Evolutionary conservation across 2,329 filamentous ascomycete species (phyloP), one percentile per base, ranked within the genome.

Genomic region (Chrysoporthe austroafricana): DNA sequence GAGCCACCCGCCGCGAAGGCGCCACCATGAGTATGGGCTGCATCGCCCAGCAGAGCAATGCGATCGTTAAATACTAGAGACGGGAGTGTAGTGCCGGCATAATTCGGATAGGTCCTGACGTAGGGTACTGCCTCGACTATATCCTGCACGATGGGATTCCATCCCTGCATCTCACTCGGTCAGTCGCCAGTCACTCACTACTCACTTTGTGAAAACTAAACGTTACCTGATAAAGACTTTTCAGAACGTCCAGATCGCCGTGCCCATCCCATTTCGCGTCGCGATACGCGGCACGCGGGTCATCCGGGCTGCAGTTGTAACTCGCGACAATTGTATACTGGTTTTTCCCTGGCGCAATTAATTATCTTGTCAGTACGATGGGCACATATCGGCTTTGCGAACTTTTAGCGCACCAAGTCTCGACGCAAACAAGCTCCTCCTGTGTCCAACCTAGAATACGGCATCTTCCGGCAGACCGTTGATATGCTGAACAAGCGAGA

Each of bases 21-120:
- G 16, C 77, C 78, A 34, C 77, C 78, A 66, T 79, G 77, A 3
- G 77, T 75, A 70, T 80, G 78, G 11, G 78, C 78, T 42, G 79
- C 78, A 68, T 80, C 78, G 3, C 79, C 78, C 7, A 77, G 74
- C 2, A 79, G 73, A 0, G 75, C 77, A 4, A 75, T 74, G 11
- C 75, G 74, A 32, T 71, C 71, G 13, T 72, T 71, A 63, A 77
- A 76, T 4, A 75, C 67, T 75, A 75, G 77, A 36, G 73, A 73
- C 9, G 74, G 66, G 6, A 79, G 72, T 11, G 74, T 68, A 7
- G 71, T 68, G 57, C 72, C 73, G 66, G 75, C 74, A 39, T 74
- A 73, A 69, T 80, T 80, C 4, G 78, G 78, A 69, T 79, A 79
- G 57, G 36, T 59, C 21, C 58, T 56, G 16, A 74, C 74, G 26